These are phyloP conservation scores for Eleusine indica DNA, from an alignment of 176 grass and related monocot species.

Conservation along the genomic window DNA sequence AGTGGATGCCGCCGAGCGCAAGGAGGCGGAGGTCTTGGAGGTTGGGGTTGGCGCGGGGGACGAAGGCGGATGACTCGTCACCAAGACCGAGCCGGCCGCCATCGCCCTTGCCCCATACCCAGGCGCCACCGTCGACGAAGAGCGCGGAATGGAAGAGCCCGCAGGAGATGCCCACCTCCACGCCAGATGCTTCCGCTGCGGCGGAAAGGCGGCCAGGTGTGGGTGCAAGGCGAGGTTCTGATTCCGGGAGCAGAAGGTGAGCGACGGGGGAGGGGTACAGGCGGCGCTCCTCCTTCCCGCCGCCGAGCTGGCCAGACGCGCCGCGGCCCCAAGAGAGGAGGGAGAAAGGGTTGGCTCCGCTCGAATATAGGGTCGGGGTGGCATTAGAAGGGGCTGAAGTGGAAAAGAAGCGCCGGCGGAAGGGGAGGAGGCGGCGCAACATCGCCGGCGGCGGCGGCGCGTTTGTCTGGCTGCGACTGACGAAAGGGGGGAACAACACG, in stretches of 20 bases:
- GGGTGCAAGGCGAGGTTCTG: conserved; percentile 49
- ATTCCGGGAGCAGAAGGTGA: conserved; percentile 55
- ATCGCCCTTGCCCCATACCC: conserved; percentile 97
- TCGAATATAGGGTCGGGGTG: conserved; percentile 40
- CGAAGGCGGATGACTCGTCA: conserved; percentile 68
- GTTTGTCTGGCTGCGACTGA: conserved; percentile 27
- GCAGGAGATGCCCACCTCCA: conserved; percentile 85
- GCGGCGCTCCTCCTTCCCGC: conserved; percentile 85
- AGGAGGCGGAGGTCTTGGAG: conserved; percentile 57
- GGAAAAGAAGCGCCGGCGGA: conserved; percentile 47
- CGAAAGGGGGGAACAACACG: not conserved
- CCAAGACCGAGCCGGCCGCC: conserved; percentile 81
- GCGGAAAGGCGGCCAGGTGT: conserved; percentile 54
- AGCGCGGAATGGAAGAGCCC: conserved; percentile 88
- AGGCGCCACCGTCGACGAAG: conserved; percentile 63
- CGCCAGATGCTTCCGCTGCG: not conserved
- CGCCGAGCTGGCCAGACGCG: conserved; percentile 86
- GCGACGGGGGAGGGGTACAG: conserved; percentile 78
- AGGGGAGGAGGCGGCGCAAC: conserved; percentile 45
- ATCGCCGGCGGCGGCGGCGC: conserved; percentile 54
- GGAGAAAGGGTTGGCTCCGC: conserved; percentile 34
- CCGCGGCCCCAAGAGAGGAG: conserved; percentile 91
- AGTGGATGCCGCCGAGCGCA: conserved; percentile 86
- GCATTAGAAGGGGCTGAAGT: conserved; percentile 14
- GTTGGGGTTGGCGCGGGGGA: conserved; percentile 74